These are phyloP conservation scores for Chalaropsis thielavioides DNA, from an alignment of 2,329 filamentous ascomycete species.

Conservation along the genomic window DNA sequence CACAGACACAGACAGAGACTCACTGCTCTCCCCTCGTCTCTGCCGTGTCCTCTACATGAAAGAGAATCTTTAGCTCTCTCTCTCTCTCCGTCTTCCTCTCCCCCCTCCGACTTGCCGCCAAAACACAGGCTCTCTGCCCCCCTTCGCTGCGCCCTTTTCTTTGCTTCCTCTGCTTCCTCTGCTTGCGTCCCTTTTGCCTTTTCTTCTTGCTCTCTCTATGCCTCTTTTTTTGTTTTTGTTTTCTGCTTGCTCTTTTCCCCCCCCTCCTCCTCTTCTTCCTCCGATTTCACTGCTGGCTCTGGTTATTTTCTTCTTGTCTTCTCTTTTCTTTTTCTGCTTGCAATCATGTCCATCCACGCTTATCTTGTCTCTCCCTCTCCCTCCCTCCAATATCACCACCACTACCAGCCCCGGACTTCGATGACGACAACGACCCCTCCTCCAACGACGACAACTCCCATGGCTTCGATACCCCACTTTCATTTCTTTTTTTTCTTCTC, in stretches of 20 bases:
- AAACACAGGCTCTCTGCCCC: neutral
- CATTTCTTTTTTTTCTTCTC: slow-evolving; percentile 17
- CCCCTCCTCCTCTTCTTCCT: neutral
- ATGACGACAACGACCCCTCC: slow-evolving; percentile 16
- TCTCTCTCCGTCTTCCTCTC: neutral
- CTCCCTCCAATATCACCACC: slow-evolving; percentile 1
- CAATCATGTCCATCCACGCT: neutral
- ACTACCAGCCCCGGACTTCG: slow-evolving; percentile 17
- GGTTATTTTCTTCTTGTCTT: slow-evolving; percentile 3
- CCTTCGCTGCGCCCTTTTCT: slow-evolving; percentile 3
- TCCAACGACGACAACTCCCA: slow-evolving; percentile 16
- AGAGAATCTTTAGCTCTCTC: neutral
- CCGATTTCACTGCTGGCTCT: slow-evolving; percentile 6
- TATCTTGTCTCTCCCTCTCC: neutral
- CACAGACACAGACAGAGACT: neutral
- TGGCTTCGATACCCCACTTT: slow-evolving; percentile 18
- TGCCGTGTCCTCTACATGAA: too few species aligned
- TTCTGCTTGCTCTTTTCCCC: neutral
- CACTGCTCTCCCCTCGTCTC: too few species aligned
- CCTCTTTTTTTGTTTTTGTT: slow-evolving; percentile 12
- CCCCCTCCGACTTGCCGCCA: neutral
- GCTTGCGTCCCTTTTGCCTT: neutral
- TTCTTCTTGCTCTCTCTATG: slow-evolving; percentile 13
- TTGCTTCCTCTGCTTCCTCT: neutral
- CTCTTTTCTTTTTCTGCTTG: neutral